Conservation (phyloP, 176 grass and related monocot species). For the Elymus sibiricus region DNA sequence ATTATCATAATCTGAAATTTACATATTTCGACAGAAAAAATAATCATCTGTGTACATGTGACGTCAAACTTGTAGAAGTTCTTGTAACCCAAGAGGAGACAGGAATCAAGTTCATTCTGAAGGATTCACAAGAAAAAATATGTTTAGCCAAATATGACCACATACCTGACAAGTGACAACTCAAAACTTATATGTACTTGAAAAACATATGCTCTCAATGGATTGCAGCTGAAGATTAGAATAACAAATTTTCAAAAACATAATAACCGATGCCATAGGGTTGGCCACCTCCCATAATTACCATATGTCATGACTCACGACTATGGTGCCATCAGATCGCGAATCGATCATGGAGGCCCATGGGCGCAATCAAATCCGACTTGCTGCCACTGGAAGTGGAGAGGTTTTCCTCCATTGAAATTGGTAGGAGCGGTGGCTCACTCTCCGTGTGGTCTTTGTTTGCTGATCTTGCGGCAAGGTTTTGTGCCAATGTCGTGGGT, state of each 20-base stretch:
- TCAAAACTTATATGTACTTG: background rate
- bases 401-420: too few species aligned
- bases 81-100: background rate
- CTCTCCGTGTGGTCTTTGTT: too few species aligned
- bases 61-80: background rate
- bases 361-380: too few species aligned
- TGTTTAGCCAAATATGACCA: background rate
- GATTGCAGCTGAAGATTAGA: background rate
- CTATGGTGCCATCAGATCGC: too few species aligned
- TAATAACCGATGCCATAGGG: background rate
- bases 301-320: too few species aligned
- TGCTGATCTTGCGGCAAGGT: too few species aligned
- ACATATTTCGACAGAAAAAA: conserved; percentile 8
- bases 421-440: too few species aligned
- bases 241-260: background rate
- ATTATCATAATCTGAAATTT: conserved; percentile 92
- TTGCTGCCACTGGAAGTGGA: too few species aligned
- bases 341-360: too few species aligned
- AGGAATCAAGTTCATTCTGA: background rate
- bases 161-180: background rate
- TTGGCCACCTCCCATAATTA: too few species aligned
- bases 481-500: too few species aligned
- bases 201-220: background rate
- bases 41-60: background rate
- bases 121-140: background rate